Conservation (phyloP, 2,329 filamentous ascomycete genomes). For the Chaetomium olivaceum region DNA sequence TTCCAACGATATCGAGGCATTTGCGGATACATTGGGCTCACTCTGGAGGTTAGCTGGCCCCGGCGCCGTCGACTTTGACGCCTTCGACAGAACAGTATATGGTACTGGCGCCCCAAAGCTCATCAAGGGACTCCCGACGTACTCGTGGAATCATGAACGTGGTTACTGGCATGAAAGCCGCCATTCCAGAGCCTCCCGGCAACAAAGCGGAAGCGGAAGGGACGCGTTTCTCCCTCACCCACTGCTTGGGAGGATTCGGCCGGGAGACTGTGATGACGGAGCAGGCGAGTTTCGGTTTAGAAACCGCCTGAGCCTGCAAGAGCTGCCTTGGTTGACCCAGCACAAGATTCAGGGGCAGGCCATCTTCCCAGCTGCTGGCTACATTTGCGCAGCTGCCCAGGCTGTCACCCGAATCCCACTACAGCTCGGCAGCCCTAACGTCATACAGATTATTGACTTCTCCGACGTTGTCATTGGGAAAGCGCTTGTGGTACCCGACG, state of each 20-base stretch:
- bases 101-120: neutral
- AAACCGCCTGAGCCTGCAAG: neutral
- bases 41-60: neutral
- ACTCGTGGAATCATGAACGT: constrained; percentile 1
- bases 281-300: neutral
- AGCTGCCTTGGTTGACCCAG: constrained; percentile 41
- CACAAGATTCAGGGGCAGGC: constrained; percentile 40
- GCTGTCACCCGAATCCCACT: no score
- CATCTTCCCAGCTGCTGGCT: constrained; percentile 41
- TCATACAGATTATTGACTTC: no score
- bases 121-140: neutral
- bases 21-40: neutral
- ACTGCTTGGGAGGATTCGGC: no score
- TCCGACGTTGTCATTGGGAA: no score
- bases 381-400: neutral
- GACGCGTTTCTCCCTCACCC: no score
- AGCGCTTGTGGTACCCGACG: no score
- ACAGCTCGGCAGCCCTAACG: no score
- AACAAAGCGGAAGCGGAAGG: no score
- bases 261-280: no score
- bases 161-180: constrained; percentile 1
- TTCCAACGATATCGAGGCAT: neutral
- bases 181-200: neutral
- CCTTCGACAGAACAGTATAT: neutral
- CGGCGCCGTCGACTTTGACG: neutral